Evolutionary conservation across 495 filamentous ascomycete species (phyloP).

Genomic region (Trichocladium uniseriatum): DNA sequence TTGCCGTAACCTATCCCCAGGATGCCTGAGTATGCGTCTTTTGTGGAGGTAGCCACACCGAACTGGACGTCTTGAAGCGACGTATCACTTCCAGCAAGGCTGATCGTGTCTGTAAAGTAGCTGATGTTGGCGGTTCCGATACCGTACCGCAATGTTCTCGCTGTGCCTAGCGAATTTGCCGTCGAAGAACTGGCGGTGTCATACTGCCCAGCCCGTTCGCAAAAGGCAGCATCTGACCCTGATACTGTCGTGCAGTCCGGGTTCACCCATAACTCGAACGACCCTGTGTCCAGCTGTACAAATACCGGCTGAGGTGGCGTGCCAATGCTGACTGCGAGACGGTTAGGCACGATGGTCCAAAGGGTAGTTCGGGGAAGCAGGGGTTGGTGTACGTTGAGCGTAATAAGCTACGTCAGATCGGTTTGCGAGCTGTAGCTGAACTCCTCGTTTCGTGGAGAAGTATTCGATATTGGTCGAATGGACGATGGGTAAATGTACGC

Average conservation of each 20-base stretch:
- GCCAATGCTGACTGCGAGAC: conserved; percentile 35
- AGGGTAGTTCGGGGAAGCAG: neutral
- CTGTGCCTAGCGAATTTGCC: conserved; percentile 19
- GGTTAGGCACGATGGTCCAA: conserved; percentile 9
- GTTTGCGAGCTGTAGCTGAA: conserved; percentile 37
- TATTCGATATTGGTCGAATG: conserved; percentile 36
- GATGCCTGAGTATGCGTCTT: conserved; percentile 39
- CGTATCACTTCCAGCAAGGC: conserved; percentile 30
- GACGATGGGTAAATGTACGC: conserved; percentile 38
- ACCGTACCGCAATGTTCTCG: conserved; percentile 35
- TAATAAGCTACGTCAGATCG: conserved; percentile 43
- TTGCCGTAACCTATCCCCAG: conserved; percentile 39
- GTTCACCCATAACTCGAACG: conserved; percentile 45
- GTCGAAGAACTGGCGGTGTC: conserved; percentile 31
- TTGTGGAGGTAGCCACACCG: conserved; percentile 32
- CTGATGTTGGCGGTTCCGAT: conserved; percentile 38
- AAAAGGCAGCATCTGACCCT: conserved; percentile 32
- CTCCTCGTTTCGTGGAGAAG: conserved; percentile 32
- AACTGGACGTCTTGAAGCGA: conserved; percentile 35
- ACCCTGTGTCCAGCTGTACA: conserved; percentile 43
- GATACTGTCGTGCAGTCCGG: conserved; percentile 35
- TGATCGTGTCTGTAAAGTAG: conserved; percentile 37
- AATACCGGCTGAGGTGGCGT: conserved; percentile 39
- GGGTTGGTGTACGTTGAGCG: conserved; percentile 28
- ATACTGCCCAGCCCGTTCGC: conserved; percentile 33